Evolutionary conservation across 2,329 filamentous ascomycete genomes (phyloP), one percentile per base, ranked within the genome.

Genomic region (Byssochlamys sp.): DNA sequence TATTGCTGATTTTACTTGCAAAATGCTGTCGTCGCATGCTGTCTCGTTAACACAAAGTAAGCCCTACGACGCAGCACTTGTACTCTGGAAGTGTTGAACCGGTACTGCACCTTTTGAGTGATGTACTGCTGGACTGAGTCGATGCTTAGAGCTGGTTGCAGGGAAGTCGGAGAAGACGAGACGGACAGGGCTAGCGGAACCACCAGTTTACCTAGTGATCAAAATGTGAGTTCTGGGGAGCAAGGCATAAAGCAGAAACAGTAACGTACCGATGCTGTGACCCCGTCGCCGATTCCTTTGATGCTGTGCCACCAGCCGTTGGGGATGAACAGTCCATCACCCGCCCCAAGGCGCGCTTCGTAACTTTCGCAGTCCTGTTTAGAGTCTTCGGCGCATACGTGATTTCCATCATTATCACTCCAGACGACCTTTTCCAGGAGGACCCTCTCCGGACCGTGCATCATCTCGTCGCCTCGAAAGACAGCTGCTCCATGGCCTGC

Each of bases 271-370:
- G 82, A 84, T 60, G 78, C 83, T 56, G 80, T 85, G 55, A 84
- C 78, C 25, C 80, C 77, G 56, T 76, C 64, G 1, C 82, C 84
- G 52, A 80, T 65, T 45, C 89, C 88, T 67, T 81, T 85, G 56
- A 95, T 83, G 68, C 87, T 89, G 78, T 95, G 90, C 90, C 90
- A 95, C 89, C 89, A 94, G 1, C 88, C 88, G 59, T 84, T 82
- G 0, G 90, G 90, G 39, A 95, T 90, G 69, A 90, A 94, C 7
- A 95, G 67, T 0, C 81, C 84, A 73, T 94, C 88, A 0, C 87
- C 89, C 3, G 82, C 77, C 0, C 75, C 71, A 12, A 97, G 68
- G 3, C 74, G 69, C 1, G 80, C 82, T 66, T 90, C 82, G 60
- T 71, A 63, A 65, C 75, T 63, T 52, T 66, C 63, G 24, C 55